A percentile compares a stretch with the other conserved stretches of the same genome.
phyloP scores from a whole-genome alignment of 78 protist genomes.

The Isochrysis galbana region DNA sequence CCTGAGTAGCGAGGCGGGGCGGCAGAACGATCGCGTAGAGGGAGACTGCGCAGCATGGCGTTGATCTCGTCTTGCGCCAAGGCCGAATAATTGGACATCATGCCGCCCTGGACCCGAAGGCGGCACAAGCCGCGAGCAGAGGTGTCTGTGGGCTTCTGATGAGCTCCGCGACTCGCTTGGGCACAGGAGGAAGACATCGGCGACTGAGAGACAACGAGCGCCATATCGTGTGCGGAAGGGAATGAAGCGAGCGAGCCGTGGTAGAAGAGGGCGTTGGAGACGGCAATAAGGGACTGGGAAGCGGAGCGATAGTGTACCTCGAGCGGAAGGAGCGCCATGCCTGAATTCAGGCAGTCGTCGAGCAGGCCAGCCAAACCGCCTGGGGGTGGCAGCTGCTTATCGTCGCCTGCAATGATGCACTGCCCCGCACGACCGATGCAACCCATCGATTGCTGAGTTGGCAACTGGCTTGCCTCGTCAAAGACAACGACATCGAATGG shows the following conservation, averaged over 20 bases:
- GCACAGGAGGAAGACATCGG: too few relatives aligned
- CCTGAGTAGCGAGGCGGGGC: background rate
- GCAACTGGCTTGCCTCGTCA: background rate
- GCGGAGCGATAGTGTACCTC: background rate
- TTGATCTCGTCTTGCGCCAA: too few relatives aligned
- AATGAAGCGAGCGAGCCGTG: background rate
- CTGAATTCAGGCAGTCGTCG: background rate
- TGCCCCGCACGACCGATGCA: background rate
- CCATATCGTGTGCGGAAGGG: background rate
- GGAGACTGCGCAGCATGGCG: too few relatives aligned
- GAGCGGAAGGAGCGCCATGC: background rate
- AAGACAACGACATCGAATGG: background rate
- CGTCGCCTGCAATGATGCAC: background rate
- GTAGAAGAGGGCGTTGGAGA: background rate
- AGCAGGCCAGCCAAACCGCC: background rate
- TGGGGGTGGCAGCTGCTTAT: background rate
- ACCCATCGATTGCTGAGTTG: background rate
- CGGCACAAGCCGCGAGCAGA: background rate
- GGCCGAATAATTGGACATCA: background rate
- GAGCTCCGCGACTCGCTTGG: too few relatives aligned
- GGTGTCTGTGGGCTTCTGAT: too few relatives aligned
- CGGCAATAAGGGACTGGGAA: background rate
- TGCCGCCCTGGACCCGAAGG: background rate
- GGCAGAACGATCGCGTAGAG: too few relatives aligned
- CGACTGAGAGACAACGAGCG: too few relatives aligned